Percentiles rank a stretch among this genome's conserved stretches.
Evolutionary conservation across 1,284 basidiomycete genomes (phyloP).

Genomic region (Apiotrichum siamense): DNA sequence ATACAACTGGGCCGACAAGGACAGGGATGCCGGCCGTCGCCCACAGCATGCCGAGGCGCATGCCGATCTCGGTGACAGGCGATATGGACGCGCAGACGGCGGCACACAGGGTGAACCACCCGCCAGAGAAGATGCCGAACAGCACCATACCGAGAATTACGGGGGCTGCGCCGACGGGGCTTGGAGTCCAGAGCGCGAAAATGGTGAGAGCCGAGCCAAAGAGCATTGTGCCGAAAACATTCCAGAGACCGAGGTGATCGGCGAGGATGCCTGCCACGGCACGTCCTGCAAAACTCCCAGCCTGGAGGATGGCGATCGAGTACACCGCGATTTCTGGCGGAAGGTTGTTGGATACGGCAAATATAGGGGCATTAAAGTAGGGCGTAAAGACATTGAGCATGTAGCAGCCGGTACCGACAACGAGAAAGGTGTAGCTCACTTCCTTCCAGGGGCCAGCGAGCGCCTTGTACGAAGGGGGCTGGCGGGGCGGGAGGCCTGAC

Average conservation of each 20-base stretch:
- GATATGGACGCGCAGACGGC: slow-evolving; percentile 35
- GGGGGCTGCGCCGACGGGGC: slow-evolving; percentile 19
- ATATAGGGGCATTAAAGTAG: slow-evolving; percentile 33
- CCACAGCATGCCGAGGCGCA: slow-evolving; percentile 44
- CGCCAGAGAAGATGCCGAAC: slow-evolving; percentile 36
- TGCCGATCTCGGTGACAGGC: slow-evolving; percentile 39
- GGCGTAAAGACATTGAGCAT: slow-evolving; percentile 26
- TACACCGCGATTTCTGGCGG: slow-evolving; percentile 15
- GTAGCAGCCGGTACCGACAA: slow-evolving; percentile 19
- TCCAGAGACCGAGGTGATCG: slow-evolving; percentile 21
- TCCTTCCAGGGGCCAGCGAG: slow-evolving; percentile 30
- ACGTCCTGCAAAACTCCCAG: slow-evolving; percentile 24
- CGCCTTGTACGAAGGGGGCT: slow-evolving; percentile 7
- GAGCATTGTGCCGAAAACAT: slow-evolving; percentile 16
- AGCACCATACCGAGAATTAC: slow-evolving; percentile 33
- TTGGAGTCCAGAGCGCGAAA: slow-evolving; percentile 24
- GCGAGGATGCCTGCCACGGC: slow-evolving; percentile 20
- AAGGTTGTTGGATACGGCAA: slow-evolving; percentile 8
- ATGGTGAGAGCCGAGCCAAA: slow-evolving; percentile 13
- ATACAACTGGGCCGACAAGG: slow-evolving; percentile 37
- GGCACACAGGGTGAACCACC: slow-evolving; percentile 37
- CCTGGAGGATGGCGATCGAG: slow-evolving; percentile 22
- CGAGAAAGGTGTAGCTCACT: slow-evolving; percentile 26
- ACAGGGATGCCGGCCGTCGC: slow-evolving; percentile 25
- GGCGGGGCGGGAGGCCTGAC: slow-evolving; percentile 22